These are phyloP conservation scores for Phytophthora tubulina DNA, from an alignment of 352 stramenopile species.

Conservation along the genomic window DNA sequence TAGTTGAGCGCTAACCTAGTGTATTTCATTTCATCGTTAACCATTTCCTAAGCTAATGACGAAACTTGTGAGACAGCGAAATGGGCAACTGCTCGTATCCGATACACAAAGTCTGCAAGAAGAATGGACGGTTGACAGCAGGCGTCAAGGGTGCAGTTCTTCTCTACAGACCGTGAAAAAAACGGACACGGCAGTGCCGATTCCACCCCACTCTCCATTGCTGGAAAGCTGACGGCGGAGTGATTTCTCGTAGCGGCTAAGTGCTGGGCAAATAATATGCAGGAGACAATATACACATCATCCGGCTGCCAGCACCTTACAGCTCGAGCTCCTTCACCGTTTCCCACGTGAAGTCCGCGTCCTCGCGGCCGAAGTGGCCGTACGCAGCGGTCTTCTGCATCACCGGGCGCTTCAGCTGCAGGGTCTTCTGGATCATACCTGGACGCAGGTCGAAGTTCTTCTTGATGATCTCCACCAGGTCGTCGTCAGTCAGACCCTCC, in stretches of 20 bases:
- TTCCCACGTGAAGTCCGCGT: constrained; percentile 99
- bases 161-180: constrained; percentile 9
- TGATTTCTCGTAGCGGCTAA: constrained; percentile 32
- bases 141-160: constrained; percentile 52
- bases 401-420: constrained; percentile 97
- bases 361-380: constrained; percentile 98
- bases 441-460: constrained; percentile 99
- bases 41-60: constrained; percentile 34
- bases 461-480: constrained; percentile 98
- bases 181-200: constrained; percentile 42
- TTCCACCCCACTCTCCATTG: constrained; percentile 42
- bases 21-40: constrained; percentile 52
- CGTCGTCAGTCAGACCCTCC: constrained; percentile 94
- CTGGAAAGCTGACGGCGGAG: constrained; percentile 46
- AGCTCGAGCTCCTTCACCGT: constrained; percentile 93
- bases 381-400: constrained; percentile 99
- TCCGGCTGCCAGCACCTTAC: constrained; percentile 51
- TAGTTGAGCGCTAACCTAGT: constrained; percentile 36
- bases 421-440: constrained; percentile 98
- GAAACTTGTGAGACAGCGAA: constrained; percentile 39
- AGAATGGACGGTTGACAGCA: constrained; percentile 58
- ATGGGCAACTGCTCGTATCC: constrained; percentile 44
- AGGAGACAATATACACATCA: constrained; percentile 49
- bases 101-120: constrained; percentile 19
- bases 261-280: constrained; percentile 55